Conservation (phyloP, 2,329 filamentous ascomycete genomes). For the Cladosporium sp. region DNA sequence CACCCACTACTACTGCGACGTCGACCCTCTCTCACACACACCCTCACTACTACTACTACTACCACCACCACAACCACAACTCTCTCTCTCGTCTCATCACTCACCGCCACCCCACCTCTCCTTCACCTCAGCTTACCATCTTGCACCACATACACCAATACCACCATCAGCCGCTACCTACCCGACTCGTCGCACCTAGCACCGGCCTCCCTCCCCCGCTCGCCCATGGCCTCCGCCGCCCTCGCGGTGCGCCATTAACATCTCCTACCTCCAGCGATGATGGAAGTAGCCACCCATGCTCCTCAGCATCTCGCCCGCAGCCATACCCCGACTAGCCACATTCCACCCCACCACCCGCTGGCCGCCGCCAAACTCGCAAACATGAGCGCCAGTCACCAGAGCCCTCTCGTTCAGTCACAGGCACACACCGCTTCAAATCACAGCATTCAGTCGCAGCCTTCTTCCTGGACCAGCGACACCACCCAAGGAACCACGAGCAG, state of each 20-base stretch:
- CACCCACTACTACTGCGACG: too few relatives aligned
- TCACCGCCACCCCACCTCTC: slow-evolving; percentile 2
- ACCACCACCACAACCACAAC: neutral
- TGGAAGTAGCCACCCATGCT: slow-evolving; percentile 13
- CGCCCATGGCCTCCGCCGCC: slow-evolving; percentile 8
- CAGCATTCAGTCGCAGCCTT: slow-evolving; percentile 45
- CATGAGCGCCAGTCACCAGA: slow-evolving; percentile 21
- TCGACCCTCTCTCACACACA: neutral
- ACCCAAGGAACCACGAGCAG: slow-evolving; percentile 43
- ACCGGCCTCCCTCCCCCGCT: neutral
- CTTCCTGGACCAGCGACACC: slow-evolving; percentile 44
- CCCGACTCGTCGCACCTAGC: neutral
- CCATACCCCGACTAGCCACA: slow-evolving; percentile 6
- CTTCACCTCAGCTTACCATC: slow-evolving; percentile 7
- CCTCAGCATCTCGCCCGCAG: slow-evolving; percentile 9
- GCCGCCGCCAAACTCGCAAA: slow-evolving; percentile 10
- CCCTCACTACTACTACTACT: neutral
- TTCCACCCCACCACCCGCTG: slow-evolving; percentile 11
- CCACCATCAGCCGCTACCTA: neutral
- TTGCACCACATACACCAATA: neutral
- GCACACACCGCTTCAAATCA: slow-evolving; percentile 44
- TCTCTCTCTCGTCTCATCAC: too few relatives aligned
- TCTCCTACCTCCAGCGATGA: slow-evolving; percentile 1
- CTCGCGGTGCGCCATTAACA: slow-evolving; percentile 3
- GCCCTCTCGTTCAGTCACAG: slow-evolving; percentile 39